phyloP scores from a whole-genome alignment of 2,329 filamentous ascomycete genomes.

The Trichophyton simii region DNA sequence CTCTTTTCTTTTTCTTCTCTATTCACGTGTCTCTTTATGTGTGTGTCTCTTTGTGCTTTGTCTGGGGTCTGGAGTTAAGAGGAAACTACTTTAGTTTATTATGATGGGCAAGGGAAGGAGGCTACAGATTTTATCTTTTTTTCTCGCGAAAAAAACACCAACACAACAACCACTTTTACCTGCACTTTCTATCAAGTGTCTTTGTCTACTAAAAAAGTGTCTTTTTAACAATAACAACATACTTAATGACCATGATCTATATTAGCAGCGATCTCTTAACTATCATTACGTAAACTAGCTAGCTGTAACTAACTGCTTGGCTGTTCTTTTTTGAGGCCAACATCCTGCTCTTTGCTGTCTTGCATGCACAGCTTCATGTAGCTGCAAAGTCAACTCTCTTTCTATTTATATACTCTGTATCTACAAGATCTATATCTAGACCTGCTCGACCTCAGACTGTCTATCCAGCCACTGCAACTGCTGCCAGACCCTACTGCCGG shows the following conservation, averaged over 20 bases:
- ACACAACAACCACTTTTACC: neutral
- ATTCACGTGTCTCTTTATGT: neutral
- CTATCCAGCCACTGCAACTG: too few relatives aligned
- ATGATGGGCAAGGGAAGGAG: neutral
- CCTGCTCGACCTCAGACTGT: too few relatives aligned
- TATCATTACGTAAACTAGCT: neutral
- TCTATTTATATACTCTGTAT: too few relatives aligned
- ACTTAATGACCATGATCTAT: neutral
- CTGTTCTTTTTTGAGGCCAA: too few relatives aligned
- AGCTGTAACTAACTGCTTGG: too few relatives aligned
- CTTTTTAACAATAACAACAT: neutral
- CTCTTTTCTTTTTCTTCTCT: neutral
- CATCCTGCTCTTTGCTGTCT: too few relatives aligned
- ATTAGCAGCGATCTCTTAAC: neutral
- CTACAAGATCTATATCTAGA: too few relatives aligned
- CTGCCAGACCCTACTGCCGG: too few relatives aligned
- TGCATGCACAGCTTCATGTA: too few relatives aligned
- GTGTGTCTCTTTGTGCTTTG: neutral
- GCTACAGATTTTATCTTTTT: neutral
- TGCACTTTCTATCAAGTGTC: neutral
- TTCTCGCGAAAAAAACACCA: too few relatives aligned
- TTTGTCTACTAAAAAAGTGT: conserved; percentile 15
- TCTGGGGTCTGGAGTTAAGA: neutral
- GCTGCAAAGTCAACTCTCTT: too few relatives aligned
- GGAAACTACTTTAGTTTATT: too few relatives aligned